phyloP scores from a whole-genome alignment of 108 stramenopile species.

The Skeletonema costatum region DNA sequence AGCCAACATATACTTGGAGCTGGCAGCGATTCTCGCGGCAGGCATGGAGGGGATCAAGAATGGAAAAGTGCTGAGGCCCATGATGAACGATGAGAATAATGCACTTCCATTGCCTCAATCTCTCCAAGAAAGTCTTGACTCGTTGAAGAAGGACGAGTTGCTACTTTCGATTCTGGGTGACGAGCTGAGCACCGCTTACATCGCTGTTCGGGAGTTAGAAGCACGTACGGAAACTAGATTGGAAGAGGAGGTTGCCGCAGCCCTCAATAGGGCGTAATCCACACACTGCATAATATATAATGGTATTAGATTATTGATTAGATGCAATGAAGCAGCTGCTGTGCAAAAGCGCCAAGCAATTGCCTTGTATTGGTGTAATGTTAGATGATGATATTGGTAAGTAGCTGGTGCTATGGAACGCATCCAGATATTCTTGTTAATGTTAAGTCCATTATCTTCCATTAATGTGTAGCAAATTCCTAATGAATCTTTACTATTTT shows the following conservation, averaged over 20 bases:
- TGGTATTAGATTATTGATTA: too few relatives aligned
- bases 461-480: too few relatives aligned
- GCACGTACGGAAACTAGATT: background rate
- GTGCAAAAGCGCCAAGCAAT: too few relatives aligned
- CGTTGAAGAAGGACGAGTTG: slow-evolving; percentile 18
- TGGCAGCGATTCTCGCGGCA: slow-evolving; percentile 61
- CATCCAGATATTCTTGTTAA: too few relatives aligned
- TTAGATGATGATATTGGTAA: too few relatives aligned
- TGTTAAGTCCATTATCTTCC: too few relatives aligned
- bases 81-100: background rate
- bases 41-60: slow-evolving; percentile 72
- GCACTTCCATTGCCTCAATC: background rate
- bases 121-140: background rate
- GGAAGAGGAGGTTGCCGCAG: background rate
- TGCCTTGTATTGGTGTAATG: too few relatives aligned
- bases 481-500: too few relatives aligned
- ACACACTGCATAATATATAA: too few relatives aligned
- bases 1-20: slow-evolving; percentile 74
- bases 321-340: too few relatives aligned
- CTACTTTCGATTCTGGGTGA: slow-evolving; percentile 50
- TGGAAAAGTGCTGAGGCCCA: slow-evolving; percentile 47
- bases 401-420: too few relatives aligned
- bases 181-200: background rate
- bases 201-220: background rate
- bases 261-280: background rate